A percentile compares a stretch with the other conserved stretches of the same genome.
Evolutionary conservation across 352 stramenopile species (phyloP).

Genomic region (Phytophthora foliorum): DNA sequence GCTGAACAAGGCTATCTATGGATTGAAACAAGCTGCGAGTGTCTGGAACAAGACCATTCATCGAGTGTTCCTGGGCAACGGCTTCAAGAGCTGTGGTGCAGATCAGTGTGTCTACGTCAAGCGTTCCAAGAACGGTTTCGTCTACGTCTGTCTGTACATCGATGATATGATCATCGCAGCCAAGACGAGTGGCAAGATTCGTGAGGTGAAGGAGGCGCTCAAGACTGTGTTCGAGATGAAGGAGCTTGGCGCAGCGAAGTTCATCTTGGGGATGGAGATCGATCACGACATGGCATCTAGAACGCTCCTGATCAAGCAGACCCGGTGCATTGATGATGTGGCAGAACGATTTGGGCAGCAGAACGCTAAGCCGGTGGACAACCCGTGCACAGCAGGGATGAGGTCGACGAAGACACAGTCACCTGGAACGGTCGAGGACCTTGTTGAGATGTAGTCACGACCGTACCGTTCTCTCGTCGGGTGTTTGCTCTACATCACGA

Average conservation of each 20-base stretch:
- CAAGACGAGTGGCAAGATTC: background rate
- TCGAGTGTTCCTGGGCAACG: background rate
- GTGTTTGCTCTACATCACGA: conserved; percentile 3
- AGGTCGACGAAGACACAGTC: conserved; percentile 7
- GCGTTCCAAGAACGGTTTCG: background rate
- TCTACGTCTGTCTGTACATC: conserved; percentile 14
- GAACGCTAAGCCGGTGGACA: conserved; percentile 3
- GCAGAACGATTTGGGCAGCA: background rate
- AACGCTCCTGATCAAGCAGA: conserved; percentile 13
- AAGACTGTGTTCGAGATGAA: conserved; percentile 22
- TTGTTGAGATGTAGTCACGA: background rate
- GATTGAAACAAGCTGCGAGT: conserved; percentile 25
- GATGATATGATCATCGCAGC: conserved; percentile 29
- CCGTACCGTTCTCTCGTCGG: background rate
- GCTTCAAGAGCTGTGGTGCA: conserved; percentile 12
- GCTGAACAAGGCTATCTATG: conserved; percentile 30
- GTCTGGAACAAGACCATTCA: conserved; percentile 28
- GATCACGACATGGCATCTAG: conserved; percentile 2
- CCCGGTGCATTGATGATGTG: conserved; percentile 6
- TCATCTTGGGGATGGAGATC: conserved; percentile 27
- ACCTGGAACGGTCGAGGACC: background rate
- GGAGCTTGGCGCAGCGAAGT: conserved; percentile 12
- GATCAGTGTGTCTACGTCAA: conserved; percentile 16
- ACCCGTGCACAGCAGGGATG: background rate
- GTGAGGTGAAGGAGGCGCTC: background rate